These are phyloP conservation scores for Phyllosticta citriasiana DNA, from an alignment of 2,329 filamentous ascomycete genomes.

Conservation along the genomic window DNA sequence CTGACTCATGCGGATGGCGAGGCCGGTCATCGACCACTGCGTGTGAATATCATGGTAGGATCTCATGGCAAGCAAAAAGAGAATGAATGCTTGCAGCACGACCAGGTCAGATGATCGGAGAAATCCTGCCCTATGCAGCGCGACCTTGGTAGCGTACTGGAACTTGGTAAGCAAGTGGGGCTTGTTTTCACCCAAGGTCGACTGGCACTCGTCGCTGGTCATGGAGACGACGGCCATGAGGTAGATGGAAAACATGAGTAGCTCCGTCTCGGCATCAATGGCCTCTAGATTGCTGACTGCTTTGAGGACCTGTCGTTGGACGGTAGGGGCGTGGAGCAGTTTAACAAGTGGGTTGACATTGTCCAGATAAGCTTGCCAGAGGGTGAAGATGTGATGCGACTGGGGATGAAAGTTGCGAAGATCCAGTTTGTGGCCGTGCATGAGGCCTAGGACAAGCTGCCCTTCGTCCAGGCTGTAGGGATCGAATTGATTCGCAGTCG, in stretches of 20 bases:
- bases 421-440: constrained; percentile 6
- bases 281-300: constrained; percentile 47
- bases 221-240: constrained; percentile 36
- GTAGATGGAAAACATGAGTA: constrained; percentile 30
- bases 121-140: constrained; percentile 56
- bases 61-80: constrained; percentile 47
- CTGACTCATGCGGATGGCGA: constrained; percentile 51
- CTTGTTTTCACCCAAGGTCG: constrained; percentile 46
- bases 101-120: constrained; percentile 56
- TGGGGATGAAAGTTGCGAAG: constrained; percentile 46
- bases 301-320: constrained; percentile 56
- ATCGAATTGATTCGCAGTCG: not conserved
- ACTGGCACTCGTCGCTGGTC: constrained; percentile 44
- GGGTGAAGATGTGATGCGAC: constrained; percentile 54
- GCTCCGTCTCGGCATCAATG: constrained; percentile 49
- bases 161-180: constrained; percentile 42
- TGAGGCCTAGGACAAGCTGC: constrained; percentile 16
- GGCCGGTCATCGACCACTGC: constrained; percentile 54
- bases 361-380: constrained; percentile 68
- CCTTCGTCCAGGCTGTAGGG: constrained; percentile 11
- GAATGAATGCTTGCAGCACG: constrained; percentile 55
- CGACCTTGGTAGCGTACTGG: constrained; percentile 51
- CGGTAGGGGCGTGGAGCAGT: constrained; percentile 58
- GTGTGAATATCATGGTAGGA: constrained; percentile 40
- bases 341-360: constrained; percentile 68